These are phyloP conservation scores for Discostella stelligeroides DNA, from an alignment of 108 stramenopile genomes.

Conservation along the genomic window DNA sequence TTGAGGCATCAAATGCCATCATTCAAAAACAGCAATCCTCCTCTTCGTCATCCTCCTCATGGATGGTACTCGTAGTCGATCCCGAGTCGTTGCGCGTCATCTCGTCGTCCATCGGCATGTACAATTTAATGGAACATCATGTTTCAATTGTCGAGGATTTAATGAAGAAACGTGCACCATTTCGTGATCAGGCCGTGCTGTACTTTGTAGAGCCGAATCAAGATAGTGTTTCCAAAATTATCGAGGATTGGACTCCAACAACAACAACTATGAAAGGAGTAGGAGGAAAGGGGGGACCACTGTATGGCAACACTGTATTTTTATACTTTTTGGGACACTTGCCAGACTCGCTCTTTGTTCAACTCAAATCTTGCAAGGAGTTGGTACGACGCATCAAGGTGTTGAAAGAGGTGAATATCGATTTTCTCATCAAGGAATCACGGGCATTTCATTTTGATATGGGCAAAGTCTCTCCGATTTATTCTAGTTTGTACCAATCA, in stretches of 20 bases:
- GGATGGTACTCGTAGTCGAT: constrained; percentile 85
- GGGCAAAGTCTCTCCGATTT: constrained; percentile 19
- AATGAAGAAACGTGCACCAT: constrained; percentile 89
- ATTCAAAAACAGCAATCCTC: constrained; percentile 8
- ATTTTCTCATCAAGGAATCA: constrained; percentile 91
- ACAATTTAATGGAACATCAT: constrained; percentile 91
- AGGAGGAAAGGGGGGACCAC: constrained; percentile 43
- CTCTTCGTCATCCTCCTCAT: constrained; percentile 16
- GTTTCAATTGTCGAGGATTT: constrained; percentile 90
- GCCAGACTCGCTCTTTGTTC: constrained; percentile 63
- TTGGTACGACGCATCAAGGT: constrained; percentile 86
- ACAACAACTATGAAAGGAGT: constrained; percentile 24
- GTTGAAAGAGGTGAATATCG: constrained; percentile 89
- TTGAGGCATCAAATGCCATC: constrained; percentile 20
- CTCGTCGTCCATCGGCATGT: constrained; percentile 89
- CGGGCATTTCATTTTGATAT: constrained; percentile 92
- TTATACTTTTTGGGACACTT: constrained; percentile 87
- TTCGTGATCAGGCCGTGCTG: constrained; percentile 91
- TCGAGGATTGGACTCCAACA: constrained; percentile 69
- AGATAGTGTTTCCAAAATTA: constrained; percentile 68
- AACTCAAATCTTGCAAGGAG: constrained; percentile 84
- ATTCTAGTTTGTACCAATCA: constrained; percentile 23
- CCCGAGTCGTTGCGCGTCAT: constrained; percentile 74
- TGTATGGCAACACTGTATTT: constrained; percentile 88
- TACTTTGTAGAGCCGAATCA: constrained; percentile 86